Base-by-base conservation (phyloP, 1,284 basidiomycete species). In the Tausonia pullulans region DNA sequence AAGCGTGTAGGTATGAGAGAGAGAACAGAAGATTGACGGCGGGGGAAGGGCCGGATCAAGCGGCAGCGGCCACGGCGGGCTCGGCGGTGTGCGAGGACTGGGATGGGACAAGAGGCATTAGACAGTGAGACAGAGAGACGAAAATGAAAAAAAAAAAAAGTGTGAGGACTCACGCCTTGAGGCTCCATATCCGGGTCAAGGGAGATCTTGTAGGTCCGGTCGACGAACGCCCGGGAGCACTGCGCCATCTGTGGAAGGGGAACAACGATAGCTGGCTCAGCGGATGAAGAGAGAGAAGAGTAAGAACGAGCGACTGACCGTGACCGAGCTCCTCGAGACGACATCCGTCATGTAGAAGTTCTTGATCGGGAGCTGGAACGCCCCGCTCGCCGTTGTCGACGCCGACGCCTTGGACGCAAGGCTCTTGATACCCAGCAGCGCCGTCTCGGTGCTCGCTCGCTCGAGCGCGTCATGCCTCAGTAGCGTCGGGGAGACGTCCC, bases 341-440 rank as follows among this genome's bases (percentile, higher is more conserved):
- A 79, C 76, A 71, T 81, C 80, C 54, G 95, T 98, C 78, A 93
- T 87, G 79, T 98, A 98, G 79, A 98, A 98, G 81, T 97, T 97
- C 65, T 79, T 71, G 71, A 98, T 88, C 3, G 92, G 88, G 77
- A 87, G 89, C 76, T 81, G 81, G 77, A 98, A 85, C 6, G 82
- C 83, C 3, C 82, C 81, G 7, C 72, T 69, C 7, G 72, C 67
- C 45, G 69, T 51, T 27, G 27, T 27, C 27, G 27, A 27, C 44
- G 70, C 68, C 43, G 71, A 53, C 50, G 83, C 80, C 75, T 84
- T 85, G 54, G 82, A 81, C 27, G 79, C 80, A 40, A 94, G 76
- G 1, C 79, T 75, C 71, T 82, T 83, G 56, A 96, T 77, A 9
- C 91, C 91, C 45, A 82, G 81, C 14, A 87, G 79, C 27, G 86